phyloP scores from a whole-genome alignment of 768 basidiomycete species.

The Dentipellis sp. region DNA sequence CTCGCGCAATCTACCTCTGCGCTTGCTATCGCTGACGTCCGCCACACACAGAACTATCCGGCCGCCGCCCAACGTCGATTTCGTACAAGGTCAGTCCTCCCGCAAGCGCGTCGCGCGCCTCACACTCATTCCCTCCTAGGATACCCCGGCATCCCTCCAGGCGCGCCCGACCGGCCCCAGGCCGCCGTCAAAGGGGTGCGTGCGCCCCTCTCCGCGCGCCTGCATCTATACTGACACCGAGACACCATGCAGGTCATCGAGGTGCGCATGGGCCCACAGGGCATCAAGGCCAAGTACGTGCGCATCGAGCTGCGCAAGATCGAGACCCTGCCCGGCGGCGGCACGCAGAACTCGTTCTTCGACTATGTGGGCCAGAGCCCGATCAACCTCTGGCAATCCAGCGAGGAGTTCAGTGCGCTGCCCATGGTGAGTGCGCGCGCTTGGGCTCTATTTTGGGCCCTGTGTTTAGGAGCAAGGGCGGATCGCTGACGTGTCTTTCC shows the following conservation, averaged over 20 bases:
- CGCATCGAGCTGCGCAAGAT: constrained; percentile 87
- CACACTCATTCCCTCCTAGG: constrained; percentile 31
- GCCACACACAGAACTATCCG: constrained; percentile 52
- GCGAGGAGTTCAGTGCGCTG: constrained; percentile 63
- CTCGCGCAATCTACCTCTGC: not conserved
- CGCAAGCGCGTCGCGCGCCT: not conserved
- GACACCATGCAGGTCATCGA: constrained; percentile 60
- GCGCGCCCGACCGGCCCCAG: constrained; percentile 63
- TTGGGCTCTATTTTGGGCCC: not conserved
- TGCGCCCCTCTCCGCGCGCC: constrained; percentile 15
- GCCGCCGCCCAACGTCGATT: constrained; percentile 84
- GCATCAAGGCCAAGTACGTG: constrained; percentile 88
- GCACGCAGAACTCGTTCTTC: constrained; percentile 59
- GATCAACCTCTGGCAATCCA: constrained; percentile 73
- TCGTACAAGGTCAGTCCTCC: constrained; percentile 58
- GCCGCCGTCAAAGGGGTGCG: constrained; percentile 81
- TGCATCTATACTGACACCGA: constrained; percentile 7
- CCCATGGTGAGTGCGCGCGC: constrained; percentile 42
- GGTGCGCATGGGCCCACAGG: constrained; percentile 62
- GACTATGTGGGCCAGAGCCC: constrained; percentile 80
- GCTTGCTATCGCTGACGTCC: not conserved
- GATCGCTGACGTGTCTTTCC: not conserved
- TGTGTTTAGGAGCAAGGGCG: not conserved
- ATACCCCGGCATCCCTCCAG: constrained; percentile 84
- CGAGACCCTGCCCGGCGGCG: constrained; percentile 70